These are phyloP conservation scores for Kwoniella mangroviensis DNA, from an alignment of 768 basidiomycete genomes.

Conservation along the genomic window DNA sequence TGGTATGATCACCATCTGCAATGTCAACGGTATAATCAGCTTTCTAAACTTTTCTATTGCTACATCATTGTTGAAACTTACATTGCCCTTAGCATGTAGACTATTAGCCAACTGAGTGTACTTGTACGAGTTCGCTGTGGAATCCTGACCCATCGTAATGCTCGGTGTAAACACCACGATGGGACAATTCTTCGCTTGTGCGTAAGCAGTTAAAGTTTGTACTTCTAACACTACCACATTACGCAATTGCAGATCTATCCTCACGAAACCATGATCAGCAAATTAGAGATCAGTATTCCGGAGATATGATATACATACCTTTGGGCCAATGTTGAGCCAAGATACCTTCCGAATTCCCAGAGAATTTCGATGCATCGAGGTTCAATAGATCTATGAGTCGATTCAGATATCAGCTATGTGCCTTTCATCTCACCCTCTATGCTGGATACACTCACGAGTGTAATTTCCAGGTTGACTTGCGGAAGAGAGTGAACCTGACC, in stretches of 20 bases:
- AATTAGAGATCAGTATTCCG: neutral
- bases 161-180: slow-evolving; percentile 22
- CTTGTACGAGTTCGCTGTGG: slow-evolving; percentile 4
- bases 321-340: slow-evolving; percentile 23
- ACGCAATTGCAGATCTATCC: slow-evolving; percentile 23
- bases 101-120: slow-evolving; percentile 25
- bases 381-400: slow-evolving; percentile 6
- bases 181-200: slow-evolving; percentile 24
- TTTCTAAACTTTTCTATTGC: neutral
- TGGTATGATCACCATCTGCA: slow-evolving; percentile 31
- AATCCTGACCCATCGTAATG: slow-evolving; percentile 2
- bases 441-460: slow-evolving; percentile 2
- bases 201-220: slow-evolving; percentile 22
- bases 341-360: slow-evolving; percentile 13
- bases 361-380: slow-evolving; percentile 25
- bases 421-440: too few species aligned
- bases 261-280: slow-evolving; percentile 1
- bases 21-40: slow-evolving; percentile 1
- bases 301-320: slow-evolving; percentile 1
- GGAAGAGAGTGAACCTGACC: slow-evolving; percentile 24
- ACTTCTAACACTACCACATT: slow-evolving; percentile 17
- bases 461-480: slow-evolving; percentile 1
- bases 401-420: too few species aligned
- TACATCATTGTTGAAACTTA: slow-evolving; percentile 3
- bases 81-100: slow-evolving; percentile 26